A percentile compares a stretch with the other conserved stretches of the same genome.
Conservation (phyloP, 805 yeast genomes). For the Kodamaea sagamina region DNA sequence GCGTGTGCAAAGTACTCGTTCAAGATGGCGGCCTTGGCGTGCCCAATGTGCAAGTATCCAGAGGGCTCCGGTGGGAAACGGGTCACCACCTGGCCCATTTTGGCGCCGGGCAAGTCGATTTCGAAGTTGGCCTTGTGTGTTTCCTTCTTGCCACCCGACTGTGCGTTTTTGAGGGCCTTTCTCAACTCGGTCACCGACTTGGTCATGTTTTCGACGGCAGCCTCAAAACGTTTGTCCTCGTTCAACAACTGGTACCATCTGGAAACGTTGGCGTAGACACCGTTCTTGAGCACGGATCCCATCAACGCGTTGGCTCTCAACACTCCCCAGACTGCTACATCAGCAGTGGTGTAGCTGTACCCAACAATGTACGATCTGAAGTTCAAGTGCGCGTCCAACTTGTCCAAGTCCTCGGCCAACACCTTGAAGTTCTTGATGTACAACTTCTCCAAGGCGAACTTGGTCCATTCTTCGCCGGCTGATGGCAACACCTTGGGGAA, state of each 20-base stretch:
- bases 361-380: conserved; percentile 80
- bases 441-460: conserved; percentile 66
- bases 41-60: conserved; percentile 98
- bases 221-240: conserved; percentile 65
- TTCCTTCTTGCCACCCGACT: conserved; percentile 59
- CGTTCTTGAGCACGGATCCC: conserved; percentile 86
- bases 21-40: conserved; percentile 96
- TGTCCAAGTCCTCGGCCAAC: conserved; percentile 73
- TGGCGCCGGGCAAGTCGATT: conserved; percentile 89
- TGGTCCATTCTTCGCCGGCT: conserved; percentile 52
- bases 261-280: conserved; percentile 79
- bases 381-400: conserved; percentile 79
- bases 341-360: conserved; percentile 69
- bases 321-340: conserved; percentile 90
- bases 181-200: conserved; percentile 73
- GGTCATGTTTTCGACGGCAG: conserved; percentile 63
- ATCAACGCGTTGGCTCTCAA: conserved; percentile 90
- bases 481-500: conserved; percentile 4
- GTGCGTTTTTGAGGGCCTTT: conserved; percentile 57
- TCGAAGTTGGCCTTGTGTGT: conserved; percentile 93
- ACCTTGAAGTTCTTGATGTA: conserved; percentile 87
- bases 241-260: conserved; percentile 90
- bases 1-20: conserved; percentile 95
- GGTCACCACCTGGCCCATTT: conserved; percentile 92
- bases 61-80: conserved; percentile 99